Percentiles rank a stretch among this genome's conserved stretches.
Evolutionary conservation across 306 rosid genomes (phyloP).

Genomic region (Quercus aquifolioides): DNA sequence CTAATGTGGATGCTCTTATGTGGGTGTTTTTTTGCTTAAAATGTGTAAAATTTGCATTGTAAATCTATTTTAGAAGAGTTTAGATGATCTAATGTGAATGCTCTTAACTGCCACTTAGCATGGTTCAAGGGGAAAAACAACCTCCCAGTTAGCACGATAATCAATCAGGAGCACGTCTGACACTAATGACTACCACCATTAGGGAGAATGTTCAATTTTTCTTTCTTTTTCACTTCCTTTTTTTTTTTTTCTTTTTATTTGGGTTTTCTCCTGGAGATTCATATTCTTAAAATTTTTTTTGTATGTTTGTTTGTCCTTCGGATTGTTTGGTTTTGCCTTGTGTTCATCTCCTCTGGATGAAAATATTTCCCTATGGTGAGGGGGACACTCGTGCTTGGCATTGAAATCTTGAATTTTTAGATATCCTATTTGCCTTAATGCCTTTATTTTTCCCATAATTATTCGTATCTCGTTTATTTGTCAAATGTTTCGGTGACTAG

Average conservation of each 20-base stretch:
- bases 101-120: conserved; percentile 29
- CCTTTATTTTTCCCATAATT: not conserved
- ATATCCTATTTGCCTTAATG: not conserved
- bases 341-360: conserved; percentile 3
- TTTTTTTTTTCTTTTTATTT: conserved; percentile 19
- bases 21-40: no score
- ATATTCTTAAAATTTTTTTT: conserved; percentile 6
- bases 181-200: conserved; percentile 25
- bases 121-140: conserved; percentile 1
- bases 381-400: not conserved
- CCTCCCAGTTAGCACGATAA: not conserved
- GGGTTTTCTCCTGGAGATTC: conserved; percentile 12
- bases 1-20: no score
- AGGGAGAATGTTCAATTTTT: conserved; percentile 24
- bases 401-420: not conserved
- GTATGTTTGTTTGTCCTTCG: not conserved
- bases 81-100: no score
- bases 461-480: not conserved
- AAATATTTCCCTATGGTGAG: not conserved
- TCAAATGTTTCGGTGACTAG: not conserved
- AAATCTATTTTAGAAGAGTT: no score
- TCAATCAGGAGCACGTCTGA: conserved; percentile 27
- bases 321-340: conserved; percentile 21
- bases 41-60: no score
- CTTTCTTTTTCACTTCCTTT: not conserved